phyloP scores from a whole-genome alignment of 2,329 filamentous ascomycete genomes.

The Aotearoamyces nothofagi region DNA sequence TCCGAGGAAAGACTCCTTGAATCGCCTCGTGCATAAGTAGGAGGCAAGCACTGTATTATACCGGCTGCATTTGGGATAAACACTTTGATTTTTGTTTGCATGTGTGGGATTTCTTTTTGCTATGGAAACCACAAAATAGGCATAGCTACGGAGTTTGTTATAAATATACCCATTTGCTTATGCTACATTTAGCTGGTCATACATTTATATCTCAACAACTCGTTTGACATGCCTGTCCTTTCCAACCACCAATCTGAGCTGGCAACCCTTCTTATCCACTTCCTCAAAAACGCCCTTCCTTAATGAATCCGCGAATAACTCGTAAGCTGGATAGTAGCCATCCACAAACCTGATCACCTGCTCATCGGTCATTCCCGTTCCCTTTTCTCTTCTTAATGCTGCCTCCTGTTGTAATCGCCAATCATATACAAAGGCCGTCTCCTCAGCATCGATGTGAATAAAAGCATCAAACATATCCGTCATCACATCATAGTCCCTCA shows the following conservation, averaged over 20 bases:
- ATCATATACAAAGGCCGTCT: slow-evolving; percentile 47
- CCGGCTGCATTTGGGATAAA: background rate
- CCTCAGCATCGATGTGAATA: slow-evolving; percentile 48
- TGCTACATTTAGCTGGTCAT: background rate
- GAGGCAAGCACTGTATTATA: background rate
- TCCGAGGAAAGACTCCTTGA: slow-evolving; percentile 4
- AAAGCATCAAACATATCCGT: slow-evolving; percentile 45
- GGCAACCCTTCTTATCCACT: slow-evolving; percentile 22
- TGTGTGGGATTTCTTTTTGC: background rate
- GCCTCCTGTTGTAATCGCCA: slow-evolving; percentile 55
- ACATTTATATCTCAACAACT: slow-evolving; percentile 16
- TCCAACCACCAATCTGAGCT: slow-evolving; percentile 33
- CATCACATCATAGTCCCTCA: slow-evolving; percentile 41
- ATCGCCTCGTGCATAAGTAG: slow-evolving; percentile 1
- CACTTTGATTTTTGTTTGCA: background rate
- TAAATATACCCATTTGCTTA: background rate
- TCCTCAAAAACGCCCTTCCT: slow-evolving; percentile 29
- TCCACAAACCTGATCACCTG: slow-evolving; percentile 51
- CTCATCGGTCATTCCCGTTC: slow-evolving; percentile 48
- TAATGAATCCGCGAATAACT: slow-evolving; percentile 34
- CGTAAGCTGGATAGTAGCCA: slow-evolving; percentile 38
- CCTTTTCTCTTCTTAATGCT: slow-evolving; percentile 37
- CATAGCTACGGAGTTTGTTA: background rate
- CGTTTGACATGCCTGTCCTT: slow-evolving; percentile 26
- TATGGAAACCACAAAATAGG: background rate